Evolutionary conservation across 768 basidiomycete genomes (phyloP).

Genomic region (Psilocybe cubensis): DNA sequence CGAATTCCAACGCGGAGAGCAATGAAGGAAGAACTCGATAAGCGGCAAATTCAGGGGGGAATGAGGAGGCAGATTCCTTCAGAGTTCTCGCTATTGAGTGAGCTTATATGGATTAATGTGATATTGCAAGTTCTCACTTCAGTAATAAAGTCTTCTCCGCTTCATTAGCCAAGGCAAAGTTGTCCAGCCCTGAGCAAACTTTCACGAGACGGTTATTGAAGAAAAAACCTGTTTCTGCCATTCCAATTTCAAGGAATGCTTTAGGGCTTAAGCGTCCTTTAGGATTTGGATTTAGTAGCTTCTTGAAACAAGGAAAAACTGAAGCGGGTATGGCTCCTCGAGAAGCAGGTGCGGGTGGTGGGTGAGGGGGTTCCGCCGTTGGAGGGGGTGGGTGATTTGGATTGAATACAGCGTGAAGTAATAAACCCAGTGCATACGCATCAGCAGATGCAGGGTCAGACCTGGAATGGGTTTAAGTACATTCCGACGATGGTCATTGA

Average conservation of each 20-base stretch:
- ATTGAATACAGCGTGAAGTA: conserved; percentile 89
- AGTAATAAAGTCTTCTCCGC: conserved; percentile 76
- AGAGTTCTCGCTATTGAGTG: conserved; percentile 54
- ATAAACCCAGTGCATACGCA: conserved; percentile 85
- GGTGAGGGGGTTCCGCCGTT: conserved; percentile 72
- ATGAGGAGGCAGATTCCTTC: conserved; percentile 76
- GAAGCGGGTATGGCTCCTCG: conserved; percentile 76
- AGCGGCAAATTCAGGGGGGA: conserved; percentile 86
- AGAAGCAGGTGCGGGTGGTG: conserved; percentile 75
- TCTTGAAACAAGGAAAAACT: conserved; percentile 83
- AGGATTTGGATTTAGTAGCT: conserved; percentile 87
- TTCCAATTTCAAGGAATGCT: conserved; percentile 79
- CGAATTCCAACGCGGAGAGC: conserved; percentile 75
- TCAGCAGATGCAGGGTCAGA: conserved; percentile 70
- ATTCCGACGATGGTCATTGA: not conserved
- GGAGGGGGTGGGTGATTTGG: conserved; percentile 73
- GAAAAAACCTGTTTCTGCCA: conserved; percentile 85
- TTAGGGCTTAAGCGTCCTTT: conserved; percentile 78
- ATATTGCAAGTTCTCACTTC: conserved; percentile 44
- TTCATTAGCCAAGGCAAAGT: conserved; percentile 81
- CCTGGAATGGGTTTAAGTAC: conserved; percentile 29
- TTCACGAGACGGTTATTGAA: conserved; percentile 79
- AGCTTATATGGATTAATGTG: conserved; percentile 1
- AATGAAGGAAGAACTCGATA: conserved; percentile 90
- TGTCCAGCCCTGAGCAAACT: conserved; percentile 84